Evolutionary conservation across 2,329 filamentous ascomycete species (phyloP).

Genomic region (Botrytis medusae): DNA sequence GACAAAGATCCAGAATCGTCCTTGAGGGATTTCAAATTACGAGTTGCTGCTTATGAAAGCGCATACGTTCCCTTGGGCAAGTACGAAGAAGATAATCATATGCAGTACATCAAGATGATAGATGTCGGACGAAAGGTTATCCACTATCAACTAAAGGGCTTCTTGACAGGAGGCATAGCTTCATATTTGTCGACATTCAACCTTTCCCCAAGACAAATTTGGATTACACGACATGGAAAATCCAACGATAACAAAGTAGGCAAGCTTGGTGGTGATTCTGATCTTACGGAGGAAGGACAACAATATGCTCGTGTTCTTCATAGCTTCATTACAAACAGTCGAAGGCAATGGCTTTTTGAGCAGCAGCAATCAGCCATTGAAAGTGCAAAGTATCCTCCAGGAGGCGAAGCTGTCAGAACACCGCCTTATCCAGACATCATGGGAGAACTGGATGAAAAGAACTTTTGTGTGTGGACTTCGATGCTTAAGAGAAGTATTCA

Average conservation of each 20-base stretch:
- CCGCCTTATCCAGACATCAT: conserved; percentile 89
- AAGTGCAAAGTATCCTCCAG: conserved; percentile 77
- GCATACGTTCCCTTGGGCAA: conserved; percentile 88
- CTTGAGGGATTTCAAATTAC: conserved; percentile 86
- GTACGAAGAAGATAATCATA: conserved; percentile 84
- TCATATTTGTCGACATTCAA: conserved; percentile 98
- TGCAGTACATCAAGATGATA: conserved; percentile 95
- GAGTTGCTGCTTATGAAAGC: conserved; percentile 90
- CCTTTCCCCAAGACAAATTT: conserved; percentile 90
- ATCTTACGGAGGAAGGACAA: conserved; percentile 76
- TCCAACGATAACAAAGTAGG: conserved; percentile 83
- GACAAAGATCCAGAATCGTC: conserved; percentile 87
- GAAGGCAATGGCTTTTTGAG: conserved; percentile 77
- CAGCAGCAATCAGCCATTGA: conserved; percentile 72
- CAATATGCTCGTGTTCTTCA: conserved; percentile 78
- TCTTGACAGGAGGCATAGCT: conserved; percentile 86
- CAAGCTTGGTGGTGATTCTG: conserved; percentile 88
- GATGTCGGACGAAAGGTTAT: conserved; percentile 95
- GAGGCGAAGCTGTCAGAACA: conserved; percentile 78
- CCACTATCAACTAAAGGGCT: conserved; percentile 85
- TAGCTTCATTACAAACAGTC: conserved; percentile 78
- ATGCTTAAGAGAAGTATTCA: conserved; percentile 91
- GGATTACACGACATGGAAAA: conserved; percentile 95
- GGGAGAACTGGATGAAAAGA: conserved; percentile 71
- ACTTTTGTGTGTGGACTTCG: conserved; percentile 97